These are phyloP conservation scores for Urochloa ruziziensis DNA, from an alignment of 176 grass and related monocot genomes.

Conservation along the genomic window DNA sequence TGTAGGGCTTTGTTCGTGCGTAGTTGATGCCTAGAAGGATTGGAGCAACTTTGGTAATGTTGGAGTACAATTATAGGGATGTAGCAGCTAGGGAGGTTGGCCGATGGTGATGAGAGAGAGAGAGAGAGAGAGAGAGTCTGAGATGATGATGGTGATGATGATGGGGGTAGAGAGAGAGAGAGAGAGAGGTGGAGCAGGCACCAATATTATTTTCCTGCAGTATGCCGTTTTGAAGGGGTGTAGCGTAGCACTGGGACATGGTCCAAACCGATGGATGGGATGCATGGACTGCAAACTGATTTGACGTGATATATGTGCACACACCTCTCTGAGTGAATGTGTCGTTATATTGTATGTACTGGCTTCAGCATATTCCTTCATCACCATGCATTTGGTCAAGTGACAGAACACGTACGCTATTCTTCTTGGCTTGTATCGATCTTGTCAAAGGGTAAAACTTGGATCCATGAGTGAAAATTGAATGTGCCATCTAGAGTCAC, in stretches of 20 bases:
- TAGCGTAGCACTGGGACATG: constrained; percentile 21
- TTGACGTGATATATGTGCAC: constrained; percentile 6
- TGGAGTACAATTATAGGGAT: constrained; percentile 30
- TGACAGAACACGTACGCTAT: background rate
- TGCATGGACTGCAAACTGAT: constrained; percentile 30
- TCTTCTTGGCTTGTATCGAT: background rate
- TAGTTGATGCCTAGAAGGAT: constrained; percentile 36
- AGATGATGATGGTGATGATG: background rate
- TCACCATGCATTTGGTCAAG: background rate
- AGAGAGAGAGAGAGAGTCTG: constrained; percentile 17
- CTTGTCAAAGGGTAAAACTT: background rate
- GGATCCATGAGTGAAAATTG: background rate
- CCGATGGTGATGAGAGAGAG: constrained; percentile 33
- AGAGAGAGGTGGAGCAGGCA: constrained; percentile 38
- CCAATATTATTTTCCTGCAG: background rate
- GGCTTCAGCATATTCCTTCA: background rate
- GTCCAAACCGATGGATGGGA: constrained; percentile 16
- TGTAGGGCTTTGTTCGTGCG: constrained; percentile 32
- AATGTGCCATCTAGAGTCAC: background rate
- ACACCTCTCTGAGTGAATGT: background rate
- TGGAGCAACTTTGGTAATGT: constrained; percentile 25
- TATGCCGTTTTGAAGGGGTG: background rate
- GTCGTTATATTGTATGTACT: constrained; percentile 30
- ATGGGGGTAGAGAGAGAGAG: constrained; percentile 19
- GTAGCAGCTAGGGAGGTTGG: constrained; percentile 30